phyloP scores from a whole-genome alignment of 1,139 yeast species.

The Debaryomyces sp. region DNA sequence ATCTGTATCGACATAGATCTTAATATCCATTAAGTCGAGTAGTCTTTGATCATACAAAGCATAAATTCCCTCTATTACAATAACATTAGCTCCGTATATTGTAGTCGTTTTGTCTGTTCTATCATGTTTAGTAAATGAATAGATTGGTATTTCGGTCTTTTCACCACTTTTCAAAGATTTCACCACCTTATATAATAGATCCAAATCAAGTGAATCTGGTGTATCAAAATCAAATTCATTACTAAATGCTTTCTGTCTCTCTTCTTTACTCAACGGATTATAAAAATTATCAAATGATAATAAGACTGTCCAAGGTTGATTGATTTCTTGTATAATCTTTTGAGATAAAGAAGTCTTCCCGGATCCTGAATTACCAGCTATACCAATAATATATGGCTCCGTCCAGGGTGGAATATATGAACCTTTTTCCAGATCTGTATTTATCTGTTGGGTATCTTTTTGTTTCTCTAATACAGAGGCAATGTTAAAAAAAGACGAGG shows the following conservation, averaged over 20 bases:
- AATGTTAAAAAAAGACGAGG: conserved; percentile 13
- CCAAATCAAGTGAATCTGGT: conserved; percentile 82
- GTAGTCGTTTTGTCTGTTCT: conserved; percentile 70
- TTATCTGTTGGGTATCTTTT: not conserved
- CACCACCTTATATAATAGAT: conserved; percentile 65
- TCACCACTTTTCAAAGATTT: conserved; percentile 59
- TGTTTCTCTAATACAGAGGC: not conserved
- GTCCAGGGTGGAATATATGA: conserved; percentile 90
- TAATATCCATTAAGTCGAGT: conserved; percentile 77
- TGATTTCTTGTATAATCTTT: conserved; percentile 72
- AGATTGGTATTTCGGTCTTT: conserved; percentile 75
- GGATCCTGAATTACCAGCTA: conserved; percentile 93
- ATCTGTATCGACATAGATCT: conserved; percentile 91
- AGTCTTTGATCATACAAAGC: conserved; percentile 76
- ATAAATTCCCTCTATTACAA: conserved; percentile 88
- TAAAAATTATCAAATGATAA: conserved; percentile 91
- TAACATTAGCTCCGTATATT: conserved; percentile 94
- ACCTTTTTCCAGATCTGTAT: not conserved
- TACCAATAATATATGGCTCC: conserved; percentile 90
- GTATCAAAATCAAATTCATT: conserved; percentile 81
- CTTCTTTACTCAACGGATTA: conserved; percentile 65
- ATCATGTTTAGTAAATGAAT: conserved; percentile 76
- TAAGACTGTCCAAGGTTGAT: conserved; percentile 96
- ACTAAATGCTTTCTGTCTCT: conserved; percentile 64
- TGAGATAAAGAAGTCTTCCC: conserved; percentile 95